Conservation (phyloP, 139 green algal genomes). For the Dunaliella sp. region DNA sequence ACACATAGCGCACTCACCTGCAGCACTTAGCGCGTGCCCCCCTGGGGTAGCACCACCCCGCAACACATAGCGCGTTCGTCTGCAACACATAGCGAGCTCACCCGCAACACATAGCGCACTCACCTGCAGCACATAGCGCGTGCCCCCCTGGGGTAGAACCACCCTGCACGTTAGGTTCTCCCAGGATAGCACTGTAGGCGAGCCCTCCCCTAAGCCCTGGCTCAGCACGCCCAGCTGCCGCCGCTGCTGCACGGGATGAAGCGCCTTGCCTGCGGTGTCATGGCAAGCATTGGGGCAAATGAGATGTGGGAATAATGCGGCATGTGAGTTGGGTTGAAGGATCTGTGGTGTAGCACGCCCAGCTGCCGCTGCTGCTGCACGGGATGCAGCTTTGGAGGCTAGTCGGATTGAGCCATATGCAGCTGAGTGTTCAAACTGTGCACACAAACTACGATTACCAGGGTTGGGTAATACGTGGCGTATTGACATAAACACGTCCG, state of each 20-base stretch:
- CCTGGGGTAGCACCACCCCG: not conserved
- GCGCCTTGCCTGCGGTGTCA: no score
- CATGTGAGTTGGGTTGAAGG: no score
- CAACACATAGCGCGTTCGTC: not conserved
- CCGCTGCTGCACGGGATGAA: not conserved
- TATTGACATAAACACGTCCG: no score
- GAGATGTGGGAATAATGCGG: no score
- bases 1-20: slow-evolving; percentile 21
- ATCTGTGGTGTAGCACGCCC: not conserved
- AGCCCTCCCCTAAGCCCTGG: not conserved
- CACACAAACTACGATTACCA: no score
- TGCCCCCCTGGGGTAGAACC: slow-evolving; percentile 22
- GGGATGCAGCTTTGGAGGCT: not conserved
- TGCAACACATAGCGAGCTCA: slow-evolving; percentile 37
- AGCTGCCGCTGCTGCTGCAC: not conserved
- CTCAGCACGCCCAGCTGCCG: not conserved
- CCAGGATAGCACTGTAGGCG: slow-evolving; percentile 48
- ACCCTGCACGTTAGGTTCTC: slow-evolving; percentile 51
- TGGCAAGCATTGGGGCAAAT: no score
- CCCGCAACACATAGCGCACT: slow-evolving; percentile 1
- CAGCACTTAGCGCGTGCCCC: slow-evolving; percentile 17
- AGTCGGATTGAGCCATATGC: no score
- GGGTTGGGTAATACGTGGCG: no score
- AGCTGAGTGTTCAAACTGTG: no score
- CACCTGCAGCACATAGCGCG: slow-evolving; percentile 43